Base-by-base conservation (phyloP, 192 early-diverging fungal genomes). In the Diversispora epigaea region DNA sequence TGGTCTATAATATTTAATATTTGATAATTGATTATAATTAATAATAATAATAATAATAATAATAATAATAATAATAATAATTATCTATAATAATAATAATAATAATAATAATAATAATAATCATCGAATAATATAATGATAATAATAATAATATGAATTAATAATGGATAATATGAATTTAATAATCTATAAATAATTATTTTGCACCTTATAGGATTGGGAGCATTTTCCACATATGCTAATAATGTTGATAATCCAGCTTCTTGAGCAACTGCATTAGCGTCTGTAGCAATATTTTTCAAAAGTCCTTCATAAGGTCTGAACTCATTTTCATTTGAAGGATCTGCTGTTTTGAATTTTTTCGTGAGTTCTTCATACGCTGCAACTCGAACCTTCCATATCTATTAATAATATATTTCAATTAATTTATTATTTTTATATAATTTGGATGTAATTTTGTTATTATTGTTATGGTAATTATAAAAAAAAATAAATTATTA, bases 241-340 rank as follows among this genome's bases (percentile, higher is more conserved):
- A 93, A 82, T n/a, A 92, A 80, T 0, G 94, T 89, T 19, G 77
- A 79, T 57, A 99, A 65, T 8, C 92, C 97, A 1, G 90, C 80
- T 79, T 98, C 96, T 79, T 95, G 94, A 1, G 97, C 96, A 17
- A 92, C 93, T 67, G 92, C 88, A 80, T 99, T 98, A 25, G 90
- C 83, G 71, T 99, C 97, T 15, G 87, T 81, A 1, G 91, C 88
- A 80, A 96, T 93, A 69, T 92, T 94, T 79, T 91, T 88, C 71
- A 96, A 76, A 63, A 84, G 89, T 25, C 86, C 85, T 15, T 91
- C 90, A 74, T 86, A 94, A 46, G 86, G 86, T 41, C 83, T 77
- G 76, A 93, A 97, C 78, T 91, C 88, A 1, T 76, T 83, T 4
- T 83, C 86, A 15, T 88, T 85, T 22, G 73, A 85, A 9, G 88